Conservation (phyloP, 805 yeast genomes). For the Maudiozyma saulgeensis region DNA sequence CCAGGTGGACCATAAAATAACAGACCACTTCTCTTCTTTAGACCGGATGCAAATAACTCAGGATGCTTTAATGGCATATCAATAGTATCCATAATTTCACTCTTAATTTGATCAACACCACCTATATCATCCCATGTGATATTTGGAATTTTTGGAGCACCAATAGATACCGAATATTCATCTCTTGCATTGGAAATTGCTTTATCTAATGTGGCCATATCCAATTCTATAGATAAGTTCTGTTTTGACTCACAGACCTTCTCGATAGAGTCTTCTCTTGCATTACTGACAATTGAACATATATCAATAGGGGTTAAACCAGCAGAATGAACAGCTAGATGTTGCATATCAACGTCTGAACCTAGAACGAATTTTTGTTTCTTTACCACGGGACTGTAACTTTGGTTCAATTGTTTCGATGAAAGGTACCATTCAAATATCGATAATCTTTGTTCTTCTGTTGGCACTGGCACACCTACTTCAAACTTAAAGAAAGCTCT, state of each 20-base stretch:
- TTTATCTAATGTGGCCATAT: conserved; percentile 23
- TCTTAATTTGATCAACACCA: conserved; percentile 82
- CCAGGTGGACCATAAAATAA: conserved; percentile 98
- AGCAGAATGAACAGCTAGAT: conserved; percentile 78
- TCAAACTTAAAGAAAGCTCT: conserved; percentile 70
- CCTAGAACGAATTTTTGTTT: conserved; percentile 1
- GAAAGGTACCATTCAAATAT: conserved; percentile 49
- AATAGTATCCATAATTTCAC: conserved; percentile 88
- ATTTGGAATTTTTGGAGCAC: conserved; percentile 92
- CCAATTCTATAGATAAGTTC: background rate
- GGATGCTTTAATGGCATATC: conserved; percentile 94
- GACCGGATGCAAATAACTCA: conserved; percentile 75
- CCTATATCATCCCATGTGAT: conserved; percentile 98
- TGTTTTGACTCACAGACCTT: background rate
- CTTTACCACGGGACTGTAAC: background rate
- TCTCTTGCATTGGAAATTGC: conserved; percentile 67
- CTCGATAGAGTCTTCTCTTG: conserved; percentile 38
- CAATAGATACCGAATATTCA: conserved; percentile 87
- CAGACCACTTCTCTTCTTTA: conserved; percentile 90
- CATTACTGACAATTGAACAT: conserved; percentile 54
- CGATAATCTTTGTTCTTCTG: conserved; percentile 58
- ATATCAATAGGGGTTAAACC: conserved; percentile 85
- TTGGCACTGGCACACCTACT: conserved; percentile 65
- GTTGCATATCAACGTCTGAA: conserved; percentile 36
- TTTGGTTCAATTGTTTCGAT: conserved; percentile 17